phyloP scores from a whole-genome alignment of 2,329 filamentous ascomycete species.

The Curvularia sp. region DNA sequence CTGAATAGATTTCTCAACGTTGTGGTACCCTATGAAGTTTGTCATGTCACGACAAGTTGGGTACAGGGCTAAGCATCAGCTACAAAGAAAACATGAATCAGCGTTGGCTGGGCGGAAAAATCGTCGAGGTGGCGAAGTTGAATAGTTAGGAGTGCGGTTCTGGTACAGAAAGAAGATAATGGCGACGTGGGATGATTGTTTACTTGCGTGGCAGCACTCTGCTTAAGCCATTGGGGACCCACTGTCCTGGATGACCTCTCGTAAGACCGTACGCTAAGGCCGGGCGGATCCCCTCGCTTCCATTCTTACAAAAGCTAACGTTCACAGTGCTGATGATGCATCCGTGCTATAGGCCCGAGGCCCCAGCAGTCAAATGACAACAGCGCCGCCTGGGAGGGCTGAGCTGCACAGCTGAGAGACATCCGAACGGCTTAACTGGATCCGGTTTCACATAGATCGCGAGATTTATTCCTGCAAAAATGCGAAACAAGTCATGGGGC shows the following conservation, averaged over 20 bases:
- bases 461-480: neutral
- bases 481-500: neutral
- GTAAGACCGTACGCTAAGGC: slow-evolving; percentile 15
- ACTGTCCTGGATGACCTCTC: slow-evolving; percentile 10
- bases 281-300: slow-evolving; percentile 13
- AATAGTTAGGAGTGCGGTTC: neutral
- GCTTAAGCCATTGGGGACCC: slow-evolving; percentile 12
- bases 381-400: slow-evolving; percentile 3
- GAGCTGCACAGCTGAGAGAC: slow-evolving; percentile 15
- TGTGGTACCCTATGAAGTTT: slow-evolving; percentile 31
- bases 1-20: slow-evolving; percentile 33
- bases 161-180: neutral
- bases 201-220: slow-evolving; percentile 1
- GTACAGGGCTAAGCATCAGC: neutral
- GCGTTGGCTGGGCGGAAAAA: neutral
- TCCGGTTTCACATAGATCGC: slow-evolving; percentile 1
- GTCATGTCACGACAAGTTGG: slow-evolving; percentile 23
- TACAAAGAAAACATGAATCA: slow-evolving; percentile 3
- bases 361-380: slow-evolving; percentile 1
- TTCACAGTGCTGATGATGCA: slow-evolving; percentile 17
- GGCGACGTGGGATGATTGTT: neutral
- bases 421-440: neutral
- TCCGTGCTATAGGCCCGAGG: slow-evolving; percentile 11
- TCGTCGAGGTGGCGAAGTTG: neutral
- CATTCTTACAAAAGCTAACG: slow-evolving; percentile 10